Conservation (phyloP, 306 rosid genomes). For the Cicer bijugum region DNA sequence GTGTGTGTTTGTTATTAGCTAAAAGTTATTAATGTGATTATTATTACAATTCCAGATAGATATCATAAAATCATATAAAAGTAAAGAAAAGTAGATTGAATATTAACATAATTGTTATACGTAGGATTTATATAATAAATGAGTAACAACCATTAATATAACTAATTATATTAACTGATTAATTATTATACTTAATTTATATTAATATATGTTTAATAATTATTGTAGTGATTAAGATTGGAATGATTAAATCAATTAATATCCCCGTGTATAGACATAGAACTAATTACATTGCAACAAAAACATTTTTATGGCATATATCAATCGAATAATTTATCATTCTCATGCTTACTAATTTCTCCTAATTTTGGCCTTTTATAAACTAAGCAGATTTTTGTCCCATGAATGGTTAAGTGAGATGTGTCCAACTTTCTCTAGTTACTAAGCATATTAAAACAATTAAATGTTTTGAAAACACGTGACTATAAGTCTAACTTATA, state of each 20-base stretch:
- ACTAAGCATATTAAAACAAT: conserved; percentile 32
- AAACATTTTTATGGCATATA: conserved; percentile 38
- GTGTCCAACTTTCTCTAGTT: conserved; percentile 40
- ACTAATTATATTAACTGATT: no score
- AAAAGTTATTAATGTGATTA: no score
- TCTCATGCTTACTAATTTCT: conserved; percentile 43
- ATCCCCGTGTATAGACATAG: neutral
- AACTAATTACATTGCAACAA: conserved; percentile 26
- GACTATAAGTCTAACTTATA: conserved; percentile 19
- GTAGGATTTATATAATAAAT: no score
- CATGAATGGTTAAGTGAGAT: conserved; percentile 51
- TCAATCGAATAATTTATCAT: conserved; percentile 23
- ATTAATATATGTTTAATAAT: no score
- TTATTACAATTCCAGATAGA: no score
- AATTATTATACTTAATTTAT: no score
- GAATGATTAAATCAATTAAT: conserved; percentile 1
- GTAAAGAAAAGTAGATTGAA: no score
- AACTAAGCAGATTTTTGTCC: conserved; percentile 56
- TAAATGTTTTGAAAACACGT: conserved; percentile 14
- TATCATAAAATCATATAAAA: no score
- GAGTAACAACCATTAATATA: no score
- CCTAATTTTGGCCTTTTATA: conserved; percentile 51
- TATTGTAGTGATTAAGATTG: neutral
- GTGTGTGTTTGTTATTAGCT: no score
- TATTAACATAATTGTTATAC: no score